These are phyloP conservation scores for Aspergillus felis DNA, from an alignment of 2,329 filamentous ascomycete species.

Conservation along the genomic window DNA sequence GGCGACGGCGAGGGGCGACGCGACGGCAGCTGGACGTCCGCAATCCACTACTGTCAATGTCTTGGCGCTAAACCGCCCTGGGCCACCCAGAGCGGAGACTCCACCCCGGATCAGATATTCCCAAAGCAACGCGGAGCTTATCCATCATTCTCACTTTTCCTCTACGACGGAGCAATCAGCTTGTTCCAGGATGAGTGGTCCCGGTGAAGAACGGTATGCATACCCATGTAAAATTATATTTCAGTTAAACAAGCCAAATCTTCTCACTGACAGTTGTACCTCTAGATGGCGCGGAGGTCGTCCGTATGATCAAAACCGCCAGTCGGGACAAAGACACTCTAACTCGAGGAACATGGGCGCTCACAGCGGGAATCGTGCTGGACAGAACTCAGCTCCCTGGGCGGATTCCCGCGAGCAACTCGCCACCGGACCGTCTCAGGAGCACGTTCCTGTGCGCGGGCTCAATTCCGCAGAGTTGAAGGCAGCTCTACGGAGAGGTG, in stretches of 20 bases:
- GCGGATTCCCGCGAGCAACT: slow-evolving; percentile 21
- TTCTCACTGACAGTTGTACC: slow-evolving; percentile 10
- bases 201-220: slow-evolving; percentile 29
- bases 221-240: not conserved
- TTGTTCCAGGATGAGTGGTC: slow-evolving; percentile 30
- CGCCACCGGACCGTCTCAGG: slow-evolving; percentile 21
- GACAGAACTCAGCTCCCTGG: slow-evolving; percentile 28
- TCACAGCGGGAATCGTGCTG: slow-evolving; percentile 30
- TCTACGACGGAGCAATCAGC: not conserved
- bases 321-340: slow-evolving; percentile 34
- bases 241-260: not conserved
- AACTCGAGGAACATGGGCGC: slow-evolving; percentile 29
- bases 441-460: slow-evolving; percentile 40
- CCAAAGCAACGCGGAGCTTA: slow-evolving; percentile 13
- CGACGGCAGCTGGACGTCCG: slow-evolving; percentile 9
- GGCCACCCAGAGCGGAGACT: slow-evolving; percentile 12
- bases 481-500: slow-evolving; percentile 39
- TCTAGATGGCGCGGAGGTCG: slow-evolving; percentile 40
- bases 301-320: slow-evolving; percentile 33
- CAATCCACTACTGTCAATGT: slow-evolving; percentile 2
- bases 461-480: slow-evolving; percentile 45
- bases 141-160: not conserved
- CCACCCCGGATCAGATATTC: slow-evolving; percentile 1
- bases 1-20: slow-evolving; percentile 6
- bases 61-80: slow-evolving; percentile 8